Percentiles rank a stretch among this genome's conserved stretches.
phyloP scores from a whole-genome alignment of 345 rosid species.

The Luvunga scandens region DNA sequence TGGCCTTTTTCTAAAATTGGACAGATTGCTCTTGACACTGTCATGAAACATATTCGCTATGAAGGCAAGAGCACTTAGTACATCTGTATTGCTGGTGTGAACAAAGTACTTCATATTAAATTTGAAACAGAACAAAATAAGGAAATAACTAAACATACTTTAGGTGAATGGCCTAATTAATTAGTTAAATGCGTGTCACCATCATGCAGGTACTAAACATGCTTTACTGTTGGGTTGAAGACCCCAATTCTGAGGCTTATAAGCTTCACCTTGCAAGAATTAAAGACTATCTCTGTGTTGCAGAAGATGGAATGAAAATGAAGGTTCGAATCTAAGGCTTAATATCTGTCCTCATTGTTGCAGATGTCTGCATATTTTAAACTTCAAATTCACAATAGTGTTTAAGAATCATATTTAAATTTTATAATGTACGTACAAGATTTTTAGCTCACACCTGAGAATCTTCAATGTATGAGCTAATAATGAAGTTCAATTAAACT shows the following conservation, averaged over 20 bases:
- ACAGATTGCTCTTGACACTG: conserved; percentile 35
- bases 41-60: conserved; percentile 53
- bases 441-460: not conserved
- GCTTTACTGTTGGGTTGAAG: conserved; percentile 61
- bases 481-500: not conserved
- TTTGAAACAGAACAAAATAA: too few relatives aligned
- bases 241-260: conserved; percentile 45
- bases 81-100: conserved; percentile 43
- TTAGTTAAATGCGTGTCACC: too few relatives aligned
- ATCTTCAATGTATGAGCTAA: not conserved
- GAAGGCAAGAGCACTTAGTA: conserved; percentile 53
- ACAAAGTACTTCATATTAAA: conserved; percentile 46
- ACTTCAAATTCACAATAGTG: too few relatives aligned
- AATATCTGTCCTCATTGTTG: not conserved
- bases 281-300: conserved; percentile 57
- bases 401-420: not conserved
- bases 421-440: not conserved
- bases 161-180: not conserved
- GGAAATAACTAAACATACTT: too few relatives aligned
- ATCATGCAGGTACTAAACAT: conserved; percentile 42
- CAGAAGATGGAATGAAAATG: conserved; percentile 75
- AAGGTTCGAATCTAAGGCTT: conserved; percentile 23
- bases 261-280: conserved; percentile 48
- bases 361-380: too few relatives aligned
- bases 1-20: conserved; percentile 62